A percentile compares a stretch with the other conserved stretches of the same genome.
phyloP scores from a whole-genome alignment of 164 flowering plant species.

The Piper betle region DNA sequence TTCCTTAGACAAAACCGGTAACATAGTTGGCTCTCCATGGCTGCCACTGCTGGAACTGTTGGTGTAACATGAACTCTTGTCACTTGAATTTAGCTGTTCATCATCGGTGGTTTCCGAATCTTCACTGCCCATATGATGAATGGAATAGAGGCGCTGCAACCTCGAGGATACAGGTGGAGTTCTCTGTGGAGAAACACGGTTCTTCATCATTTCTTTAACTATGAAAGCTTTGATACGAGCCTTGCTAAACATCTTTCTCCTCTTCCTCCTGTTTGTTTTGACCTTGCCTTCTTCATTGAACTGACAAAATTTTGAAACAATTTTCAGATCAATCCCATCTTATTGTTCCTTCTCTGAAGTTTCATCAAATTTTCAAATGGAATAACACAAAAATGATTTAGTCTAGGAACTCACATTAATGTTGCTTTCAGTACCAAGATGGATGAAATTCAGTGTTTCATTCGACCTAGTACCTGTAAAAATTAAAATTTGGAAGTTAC shows the following conservation, averaged over 20 bases:
- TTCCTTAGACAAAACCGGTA: constrained; percentile 3
- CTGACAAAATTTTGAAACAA: constrained; percentile 15
- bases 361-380: neutral
- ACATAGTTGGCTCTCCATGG: constrained; percentile 5
- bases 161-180: constrained; percentile 25
- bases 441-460: constrained; percentile 6
- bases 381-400: neutral
- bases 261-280: constrained; percentile 9
- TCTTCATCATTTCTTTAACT: constrained; percentile 31
- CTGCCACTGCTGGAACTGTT: constrained; percentile 5
- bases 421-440: constrained; percentile 6
- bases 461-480: constrained; percentile 10
- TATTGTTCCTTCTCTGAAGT: too few relatives aligned
- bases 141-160: constrained; percentile 15
- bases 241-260: constrained; percentile 30
- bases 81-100: constrained; percentile 3
- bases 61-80: neutral
- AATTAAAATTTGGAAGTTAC: neutral
- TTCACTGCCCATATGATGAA: constrained; percentile 21
- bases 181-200: constrained; percentile 24
- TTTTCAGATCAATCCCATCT: neutral
- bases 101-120: constrained; percentile 10
- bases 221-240: constrained; percentile 29
- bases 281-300: constrained; percentile 13
- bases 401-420: neutral